A percentile compares a stretch with the other conserved stretches of the same genome.
phyloP scores from a whole-genome alignment of 441 rosid genomes.

The Metrosideros polymorpha region DNA sequence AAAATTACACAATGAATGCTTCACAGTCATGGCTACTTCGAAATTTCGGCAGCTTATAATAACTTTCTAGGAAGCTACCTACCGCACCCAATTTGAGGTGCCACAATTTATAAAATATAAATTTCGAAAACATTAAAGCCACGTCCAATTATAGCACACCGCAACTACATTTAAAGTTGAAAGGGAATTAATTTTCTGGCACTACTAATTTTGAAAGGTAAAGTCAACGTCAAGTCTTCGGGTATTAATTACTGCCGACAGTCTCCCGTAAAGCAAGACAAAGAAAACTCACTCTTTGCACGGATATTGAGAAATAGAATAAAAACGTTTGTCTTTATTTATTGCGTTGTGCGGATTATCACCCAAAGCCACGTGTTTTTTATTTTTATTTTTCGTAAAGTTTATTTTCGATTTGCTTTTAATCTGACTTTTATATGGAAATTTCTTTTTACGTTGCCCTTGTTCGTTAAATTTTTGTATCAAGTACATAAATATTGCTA shows the following conservation, averaged over 20 bases:
- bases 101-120: neutral
- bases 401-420: neutral
- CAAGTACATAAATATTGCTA: neutral
- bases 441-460: neutral
- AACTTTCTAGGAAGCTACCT: neutral
- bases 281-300: neutral
- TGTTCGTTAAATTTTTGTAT: neutral
- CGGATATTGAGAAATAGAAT: neutral
- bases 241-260: neutral
- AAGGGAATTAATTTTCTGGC: too few species aligned
- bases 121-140: neutral
- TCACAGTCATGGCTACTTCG: neutral
- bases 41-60: neutral
- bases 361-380: neutral
- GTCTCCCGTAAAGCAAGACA: neutral
- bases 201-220: neutral
- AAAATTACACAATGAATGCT: neutral
- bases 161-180: neutral
- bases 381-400: neutral
- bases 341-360: neutral
- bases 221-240: neutral
- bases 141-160: neutral
- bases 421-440: neutral
- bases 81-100: too few species aligned
- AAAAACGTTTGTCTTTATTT: neutral